These are phyloP conservation scores for Geotrichum siamense DNA, from an alignment of 1,139 yeast genomes.

Conservation along the genomic window DNA sequence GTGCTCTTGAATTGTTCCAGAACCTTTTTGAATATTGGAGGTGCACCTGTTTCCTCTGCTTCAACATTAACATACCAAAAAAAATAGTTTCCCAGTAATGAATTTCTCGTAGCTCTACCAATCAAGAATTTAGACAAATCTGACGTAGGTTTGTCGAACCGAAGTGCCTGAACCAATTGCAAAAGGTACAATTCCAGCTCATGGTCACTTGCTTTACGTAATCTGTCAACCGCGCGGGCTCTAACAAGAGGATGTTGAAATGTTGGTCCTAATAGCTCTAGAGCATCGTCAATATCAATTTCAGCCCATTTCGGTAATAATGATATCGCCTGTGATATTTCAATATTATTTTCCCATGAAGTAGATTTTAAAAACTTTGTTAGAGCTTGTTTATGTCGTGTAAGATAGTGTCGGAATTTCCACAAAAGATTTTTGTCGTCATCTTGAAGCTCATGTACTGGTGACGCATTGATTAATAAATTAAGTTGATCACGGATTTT, in stretches of 20 bases:
- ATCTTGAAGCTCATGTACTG: constrained; percentile 72
- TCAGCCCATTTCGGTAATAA: constrained; percentile 57
- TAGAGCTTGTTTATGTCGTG: constrained; percentile 65
- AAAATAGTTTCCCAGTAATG: constrained; percentile 67
- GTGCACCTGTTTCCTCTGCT: constrained; percentile 53
- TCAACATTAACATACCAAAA: constrained; percentile 93
- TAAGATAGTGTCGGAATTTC: constrained; percentile 83
- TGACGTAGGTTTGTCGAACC: constrained; percentile 49
- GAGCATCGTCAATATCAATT: constrained; percentile 86
- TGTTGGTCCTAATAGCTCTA: constrained; percentile 75
- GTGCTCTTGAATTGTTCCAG: constrained; percentile 32
- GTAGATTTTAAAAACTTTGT: constrained; percentile 84
- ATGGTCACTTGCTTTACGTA: constrained; percentile 68
- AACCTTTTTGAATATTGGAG: constrained; percentile 28
- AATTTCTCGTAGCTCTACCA: constrained; percentile 59
- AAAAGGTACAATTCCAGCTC: constrained; percentile 75
- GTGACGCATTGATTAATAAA: constrained; percentile 64
- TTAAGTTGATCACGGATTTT: constrained; percentile 68
- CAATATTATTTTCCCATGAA: constrained; percentile 80
- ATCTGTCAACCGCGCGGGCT: constrained; percentile 79
- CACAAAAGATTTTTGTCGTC: constrained; percentile 84
- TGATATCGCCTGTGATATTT: constrained; percentile 68
- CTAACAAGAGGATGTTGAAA: constrained; percentile 54
- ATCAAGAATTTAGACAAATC: constrained; percentile 77
- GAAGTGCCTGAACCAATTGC: constrained; percentile 88